Percentiles rank a stretch among this genome's conserved stretches.
These are phyloP conservation scores for Phytopythium mirpurense DNA, from an alignment of 352 stramenopile species.

Conservation along the genomic window DNA sequence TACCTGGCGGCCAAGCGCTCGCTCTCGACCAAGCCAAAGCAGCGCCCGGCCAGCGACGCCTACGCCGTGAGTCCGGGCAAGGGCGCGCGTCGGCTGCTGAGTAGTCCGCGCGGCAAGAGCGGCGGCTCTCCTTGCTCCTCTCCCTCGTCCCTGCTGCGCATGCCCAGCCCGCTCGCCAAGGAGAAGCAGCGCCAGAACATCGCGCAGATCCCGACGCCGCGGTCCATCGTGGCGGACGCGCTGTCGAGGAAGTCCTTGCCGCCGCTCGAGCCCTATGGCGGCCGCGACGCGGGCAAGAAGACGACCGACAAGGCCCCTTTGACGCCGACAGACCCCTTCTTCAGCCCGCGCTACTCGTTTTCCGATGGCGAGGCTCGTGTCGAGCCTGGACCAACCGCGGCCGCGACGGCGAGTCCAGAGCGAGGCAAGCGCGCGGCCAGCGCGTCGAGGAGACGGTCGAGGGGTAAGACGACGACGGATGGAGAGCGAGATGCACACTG, in stretches of 20 bases:
- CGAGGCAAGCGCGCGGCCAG: neutral
- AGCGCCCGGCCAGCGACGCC: neutral
- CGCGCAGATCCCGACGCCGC: slow-evolving; percentile 28
- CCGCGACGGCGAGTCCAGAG: too few relatives aligned
- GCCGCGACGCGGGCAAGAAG: slow-evolving; percentile 7
- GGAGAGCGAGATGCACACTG: neutral
- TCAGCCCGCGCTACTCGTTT: slow-evolving; percentile 65
- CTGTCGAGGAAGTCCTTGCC: slow-evolving; percentile 29
- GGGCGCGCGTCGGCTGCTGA: slow-evolving; percentile 18
- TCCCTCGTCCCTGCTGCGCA: slow-evolving; percentile 17
- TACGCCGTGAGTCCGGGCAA: slow-evolving; percentile 21
- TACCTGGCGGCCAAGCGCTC: slow-evolving; percentile 78
- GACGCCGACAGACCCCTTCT: slow-evolving; percentile 55
- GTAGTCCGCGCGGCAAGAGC: slow-evolving; percentile 22
- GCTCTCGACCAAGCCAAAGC: slow-evolving; percentile 26
- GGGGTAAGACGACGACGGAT: neutral
- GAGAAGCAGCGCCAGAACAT: slow-evolving; percentile 25
- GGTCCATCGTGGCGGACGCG: slow-evolving; percentile 50
- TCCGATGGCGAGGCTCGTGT: slow-evolving; percentile 9
- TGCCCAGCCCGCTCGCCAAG: slow-evolving; percentile 47
- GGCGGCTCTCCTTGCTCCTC: slow-evolving; percentile 1
- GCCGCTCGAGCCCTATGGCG: slow-evolving; percentile 37
- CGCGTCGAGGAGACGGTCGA: neutral
- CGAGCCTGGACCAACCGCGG: slow-evolving; percentile 5
- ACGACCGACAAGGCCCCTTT: slow-evolving; percentile 14